A percentile compares a stretch with the other conserved stretches of the same genome.
These are phyloP conservation scores for Rossbeevera mucosa DNA, from an alignment of 768 basidiomycete genomes.

Conservation along the genomic window DNA sequence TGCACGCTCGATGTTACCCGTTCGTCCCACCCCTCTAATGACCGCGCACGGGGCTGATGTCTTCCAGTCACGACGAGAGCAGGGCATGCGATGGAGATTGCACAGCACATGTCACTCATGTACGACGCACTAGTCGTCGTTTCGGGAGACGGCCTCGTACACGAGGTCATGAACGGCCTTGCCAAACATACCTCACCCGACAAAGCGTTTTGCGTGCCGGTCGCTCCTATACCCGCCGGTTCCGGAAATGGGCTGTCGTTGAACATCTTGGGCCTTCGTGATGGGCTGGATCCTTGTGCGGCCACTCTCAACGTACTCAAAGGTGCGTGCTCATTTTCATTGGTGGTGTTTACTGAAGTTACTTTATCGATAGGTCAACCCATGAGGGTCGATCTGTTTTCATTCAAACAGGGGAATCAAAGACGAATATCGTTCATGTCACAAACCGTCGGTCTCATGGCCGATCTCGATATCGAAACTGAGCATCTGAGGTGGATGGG, in stretches of 20 bases:
- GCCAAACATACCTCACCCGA: conserved; percentile 56
- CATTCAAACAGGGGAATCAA: conserved; percentile 63
- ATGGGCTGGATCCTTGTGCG: conserved; percentile 66
- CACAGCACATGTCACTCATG: conserved; percentile 48
- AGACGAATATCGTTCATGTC: conserved; percentile 76
- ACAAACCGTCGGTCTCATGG: conserved; percentile 79
- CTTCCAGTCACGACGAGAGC: conserved; percentile 54
- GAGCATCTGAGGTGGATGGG: conserved; percentile 88
- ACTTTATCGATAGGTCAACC: conserved; percentile 47
- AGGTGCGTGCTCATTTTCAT: conserved; percentile 35
- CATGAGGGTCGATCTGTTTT: conserved; percentile 75
- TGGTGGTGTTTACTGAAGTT: not conserved
- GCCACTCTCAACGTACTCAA: conserved; percentile 78
- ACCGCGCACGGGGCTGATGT: not conserved
- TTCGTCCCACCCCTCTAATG: conserved; percentile 33
- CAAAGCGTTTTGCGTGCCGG: conserved; percentile 60
- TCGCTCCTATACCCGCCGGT: conserved; percentile 78
- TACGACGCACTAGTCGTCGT: conserved; percentile 72
- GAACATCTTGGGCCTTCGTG: conserved; percentile 65
- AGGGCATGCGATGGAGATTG: conserved; percentile 66
- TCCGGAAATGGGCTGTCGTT: conserved; percentile 75
- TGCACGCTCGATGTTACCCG: conserved; percentile 61
- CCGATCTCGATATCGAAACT: conserved; percentile 79
- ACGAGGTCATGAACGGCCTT: conserved; percentile 83
- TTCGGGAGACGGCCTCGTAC: conserved; percentile 80